These are phyloP conservation scores for Daedalea quercina DNA, from an alignment of 768 basidiomycete species.

Conservation along the genomic window DNA sequence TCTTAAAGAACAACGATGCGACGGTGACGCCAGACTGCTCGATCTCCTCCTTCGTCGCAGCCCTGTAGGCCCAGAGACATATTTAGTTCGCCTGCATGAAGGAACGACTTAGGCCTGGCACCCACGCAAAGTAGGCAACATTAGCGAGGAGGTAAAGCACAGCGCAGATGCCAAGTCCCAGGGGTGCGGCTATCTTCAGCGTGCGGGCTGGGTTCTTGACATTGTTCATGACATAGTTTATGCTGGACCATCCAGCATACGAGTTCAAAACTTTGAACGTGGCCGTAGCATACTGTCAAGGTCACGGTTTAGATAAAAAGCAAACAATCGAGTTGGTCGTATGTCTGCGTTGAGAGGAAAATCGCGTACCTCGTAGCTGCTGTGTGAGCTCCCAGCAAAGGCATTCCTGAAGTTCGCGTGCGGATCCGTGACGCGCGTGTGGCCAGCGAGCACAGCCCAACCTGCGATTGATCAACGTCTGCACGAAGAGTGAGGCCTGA, in stretches of 20 bases:
- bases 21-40: constrained; percentile 43
- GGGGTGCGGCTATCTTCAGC: constrained; percentile 54
- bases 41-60: constrained; percentile 44
- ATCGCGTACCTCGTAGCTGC: constrained; percentile 37
- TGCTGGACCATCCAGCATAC: constrained; percentile 47
- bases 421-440: constrained; percentile 50
- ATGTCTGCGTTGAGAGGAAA: not conserved
- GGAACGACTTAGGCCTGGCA: too few relatives aligned
- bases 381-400: constrained; percentile 49
- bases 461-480: constrained; percentile 23
- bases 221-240: constrained; percentile 55
- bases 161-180: constrained; percentile 48
- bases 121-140: constrained; percentile 49
- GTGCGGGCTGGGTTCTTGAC: constrained; percentile 54
- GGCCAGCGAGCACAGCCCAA: constrained; percentile 53
- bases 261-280: constrained; percentile 50
- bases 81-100: not conserved
- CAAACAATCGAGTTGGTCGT: not conserved
- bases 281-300: constrained; percentile 57
- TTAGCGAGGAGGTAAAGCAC: constrained; percentile 50
- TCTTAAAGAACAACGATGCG: constrained; percentile 52
- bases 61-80: constrained; percentile 16
- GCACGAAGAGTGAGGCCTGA: too few relatives aligned
- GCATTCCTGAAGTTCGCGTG: constrained; percentile 50
- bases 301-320: too few relatives aligned